Conservation (phyloP, 2,329 filamentous ascomycete species). For the Aspergillus udagawae region DNA sequence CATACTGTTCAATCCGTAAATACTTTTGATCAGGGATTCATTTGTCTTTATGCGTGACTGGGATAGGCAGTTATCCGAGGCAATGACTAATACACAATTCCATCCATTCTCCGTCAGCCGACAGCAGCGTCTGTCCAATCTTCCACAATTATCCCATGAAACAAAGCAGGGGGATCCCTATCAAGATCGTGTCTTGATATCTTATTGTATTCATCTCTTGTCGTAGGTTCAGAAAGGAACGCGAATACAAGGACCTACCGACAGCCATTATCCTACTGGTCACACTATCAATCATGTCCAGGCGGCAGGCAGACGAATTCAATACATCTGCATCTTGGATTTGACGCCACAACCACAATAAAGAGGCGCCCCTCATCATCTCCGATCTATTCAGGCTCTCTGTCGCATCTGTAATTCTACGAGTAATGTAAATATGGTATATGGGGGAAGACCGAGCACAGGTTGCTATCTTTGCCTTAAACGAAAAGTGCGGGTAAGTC, state of each 20-base stretch:
- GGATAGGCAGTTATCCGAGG: neutral
- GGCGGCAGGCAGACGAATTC: slow-evolving; percentile 7
- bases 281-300: slow-evolving; percentile 7
- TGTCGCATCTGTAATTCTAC: neutral
- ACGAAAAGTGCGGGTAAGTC: slow-evolving; percentile 38
- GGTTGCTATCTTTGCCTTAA: slow-evolving; percentile 39
- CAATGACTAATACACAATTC: neutral
- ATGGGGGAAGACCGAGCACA: slow-evolving; percentile 37
- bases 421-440: slow-evolving; percentile 32
- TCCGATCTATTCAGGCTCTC: neutral
- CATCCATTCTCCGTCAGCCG: neutral
- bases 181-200: neutral
- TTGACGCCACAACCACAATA: neutral
- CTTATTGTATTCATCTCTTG: neutral
- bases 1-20: neutral
- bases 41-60: neutral
- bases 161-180: neutral
- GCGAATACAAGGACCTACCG: neutral
- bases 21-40: neutral
- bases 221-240: neutral
- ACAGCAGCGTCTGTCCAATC: neutral
- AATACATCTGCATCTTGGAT: neutral
- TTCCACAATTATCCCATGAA: neutral
- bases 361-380: neutral
- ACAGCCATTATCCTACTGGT: neutral